Evolutionary conservation across 495 filamentous ascomycete genomes (phyloP).

Genomic region (Trichoderma virens): DNA sequence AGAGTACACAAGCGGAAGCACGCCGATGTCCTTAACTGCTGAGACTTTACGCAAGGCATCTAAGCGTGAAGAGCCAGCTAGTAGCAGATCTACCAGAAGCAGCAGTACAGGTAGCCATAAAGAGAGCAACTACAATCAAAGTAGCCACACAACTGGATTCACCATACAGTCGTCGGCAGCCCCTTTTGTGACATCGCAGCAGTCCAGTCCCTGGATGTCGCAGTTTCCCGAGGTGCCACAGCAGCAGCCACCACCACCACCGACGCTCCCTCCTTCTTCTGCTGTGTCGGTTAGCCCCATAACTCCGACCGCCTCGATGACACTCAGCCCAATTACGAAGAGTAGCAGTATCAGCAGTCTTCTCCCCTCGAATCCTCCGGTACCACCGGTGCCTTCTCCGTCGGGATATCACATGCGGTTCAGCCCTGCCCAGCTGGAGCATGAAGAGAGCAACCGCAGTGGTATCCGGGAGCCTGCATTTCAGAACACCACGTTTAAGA

Average conservation of each 20-base stretch:
- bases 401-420: conserved; percentile 18
- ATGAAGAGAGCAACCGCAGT: conserved; percentile 32
- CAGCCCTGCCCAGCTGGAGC: conserved; percentile 14
- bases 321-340: conserved; percentile 22
- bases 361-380: conserved; percentile 32
- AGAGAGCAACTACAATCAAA: conserved; percentile 44
- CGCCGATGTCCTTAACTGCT: no score
- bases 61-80: no score
- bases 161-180: conserved; percentile 41
- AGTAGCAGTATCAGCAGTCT: conserved; percentile 30
- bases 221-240: conserved; percentile 25
- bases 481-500: conserved; percentile 38
- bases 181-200: background rate
- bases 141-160: conserved; percentile 45
- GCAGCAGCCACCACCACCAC: conserved; percentile 3
- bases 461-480: conserved; percentile 28
- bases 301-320: conserved; percentile 23
- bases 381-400: conserved; percentile 8
- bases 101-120: no score
- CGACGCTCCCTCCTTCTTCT: conserved; percentile 11
- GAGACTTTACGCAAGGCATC: no score
- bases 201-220: conserved; percentile 8
- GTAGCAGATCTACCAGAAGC: no score
- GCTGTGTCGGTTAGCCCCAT: conserved; percentile 21
- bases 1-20: no score